Conservation (phyloP, 2,329 filamentous ascomycete genomes). For the Penicillium oxalicum region DNA sequence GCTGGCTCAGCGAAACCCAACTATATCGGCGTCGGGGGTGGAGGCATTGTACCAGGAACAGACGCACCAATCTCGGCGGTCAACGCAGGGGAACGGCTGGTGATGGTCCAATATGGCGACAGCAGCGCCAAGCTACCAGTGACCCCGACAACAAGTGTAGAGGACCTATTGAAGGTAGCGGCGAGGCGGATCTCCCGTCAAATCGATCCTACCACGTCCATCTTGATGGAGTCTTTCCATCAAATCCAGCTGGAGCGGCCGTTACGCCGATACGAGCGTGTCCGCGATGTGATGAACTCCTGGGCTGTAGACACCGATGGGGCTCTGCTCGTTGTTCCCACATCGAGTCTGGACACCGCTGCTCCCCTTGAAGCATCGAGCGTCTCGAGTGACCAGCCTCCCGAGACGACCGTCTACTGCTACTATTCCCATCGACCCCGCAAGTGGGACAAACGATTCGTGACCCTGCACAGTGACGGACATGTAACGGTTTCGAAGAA, state of each 20-base stretch:
- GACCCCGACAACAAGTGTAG: slow-evolving; percentile 64
- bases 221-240: slow-evolving; percentile 72
- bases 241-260: slow-evolving; percentile 74
- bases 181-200: slow-evolving; percentile 57
- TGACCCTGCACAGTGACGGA: slow-evolving; percentile 67
- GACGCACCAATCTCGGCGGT: slow-evolving; percentile 77
- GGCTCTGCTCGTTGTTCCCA: slow-evolving; percentile 60
- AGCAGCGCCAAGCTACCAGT: slow-evolving; percentile 66
- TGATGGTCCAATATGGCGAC: slow-evolving; percentile 67
- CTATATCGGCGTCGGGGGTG: slow-evolving; percentile 20
- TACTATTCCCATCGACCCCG: slow-evolving; percentile 75
- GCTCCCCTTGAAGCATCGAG: slow-evolving; percentile 55
- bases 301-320: slow-evolving; percentile 83
- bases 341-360: slow-evolving; percentile 46
- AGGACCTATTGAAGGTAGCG: slow-evolving; percentile 66
- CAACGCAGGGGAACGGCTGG: slow-evolving; percentile 70
- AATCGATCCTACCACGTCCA: slow-evolving; percentile 59
- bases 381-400: slow-evolving; percentile 59
- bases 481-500: slow-evolving; percentile 70
- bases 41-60: slow-evolving; percentile 45
- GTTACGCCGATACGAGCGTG: slow-evolving; percentile 75
- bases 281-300: slow-evolving; percentile 84
- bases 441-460: slow-evolving; percentile 81
- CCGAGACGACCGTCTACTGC: slow-evolving; percentile 63
- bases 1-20: slow-evolving; percentile 9